These are phyloP conservation scores for Monosporascus sp. DNA, from an alignment of 2,329 filamentous ascomycete species.

Conservation along the genomic window DNA sequence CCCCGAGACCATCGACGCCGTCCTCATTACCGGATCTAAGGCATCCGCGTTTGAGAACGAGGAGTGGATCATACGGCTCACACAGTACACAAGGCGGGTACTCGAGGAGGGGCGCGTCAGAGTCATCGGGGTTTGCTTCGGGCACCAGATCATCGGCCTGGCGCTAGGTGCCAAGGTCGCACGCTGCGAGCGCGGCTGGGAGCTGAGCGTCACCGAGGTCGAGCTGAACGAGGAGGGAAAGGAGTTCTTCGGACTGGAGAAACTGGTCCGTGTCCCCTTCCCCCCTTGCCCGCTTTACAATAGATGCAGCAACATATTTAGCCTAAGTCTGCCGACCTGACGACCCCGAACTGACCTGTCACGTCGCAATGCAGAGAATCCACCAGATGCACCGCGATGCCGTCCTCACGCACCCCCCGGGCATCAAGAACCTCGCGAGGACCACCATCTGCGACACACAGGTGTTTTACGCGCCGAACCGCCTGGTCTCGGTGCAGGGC, in stretches of 20 bases:
- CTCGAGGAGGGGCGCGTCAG: slow-evolving; percentile 58
- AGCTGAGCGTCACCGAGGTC: slow-evolving; percentile 68
- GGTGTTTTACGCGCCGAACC: slow-evolving; percentile 65
- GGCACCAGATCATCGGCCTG: slow-evolving; percentile 77
- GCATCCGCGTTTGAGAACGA: slow-evolving; percentile 68
- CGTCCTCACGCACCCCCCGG: slow-evolving; percentile 58
- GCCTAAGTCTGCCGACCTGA: too few relatives aligned
- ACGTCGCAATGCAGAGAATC: slow-evolving; percentile 45
- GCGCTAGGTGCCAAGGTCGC: slow-evolving; percentile 65
- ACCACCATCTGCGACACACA: slow-evolving; percentile 69
- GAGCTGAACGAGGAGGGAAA: slow-evolving; percentile 64
- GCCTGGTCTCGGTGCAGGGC: slow-evolving; percentile 73
- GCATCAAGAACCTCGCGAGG: slow-evolving; percentile 57
- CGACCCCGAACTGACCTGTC: not conserved
- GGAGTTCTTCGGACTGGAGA: slow-evolving; percentile 64
- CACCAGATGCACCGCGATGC: slow-evolving; percentile 87
- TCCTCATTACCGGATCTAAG: slow-evolving; percentile 74
- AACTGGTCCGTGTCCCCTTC: slow-evolving; percentile 36
- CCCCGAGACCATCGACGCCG: slow-evolving; percentile 70
- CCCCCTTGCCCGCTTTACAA: not conserved
- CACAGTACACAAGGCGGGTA: slow-evolving; percentile 59
- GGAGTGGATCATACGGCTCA: slow-evolving; percentile 71
- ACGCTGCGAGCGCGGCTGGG: slow-evolving; percentile 68
- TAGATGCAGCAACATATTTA: too few relatives aligned
- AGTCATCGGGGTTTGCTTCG: slow-evolving; percentile 80